A percentile compares a stretch with the other conserved stretches of the same genome.
Conservation (phyloP, 352 stramenopile species). For the Albugo candida region DNA sequence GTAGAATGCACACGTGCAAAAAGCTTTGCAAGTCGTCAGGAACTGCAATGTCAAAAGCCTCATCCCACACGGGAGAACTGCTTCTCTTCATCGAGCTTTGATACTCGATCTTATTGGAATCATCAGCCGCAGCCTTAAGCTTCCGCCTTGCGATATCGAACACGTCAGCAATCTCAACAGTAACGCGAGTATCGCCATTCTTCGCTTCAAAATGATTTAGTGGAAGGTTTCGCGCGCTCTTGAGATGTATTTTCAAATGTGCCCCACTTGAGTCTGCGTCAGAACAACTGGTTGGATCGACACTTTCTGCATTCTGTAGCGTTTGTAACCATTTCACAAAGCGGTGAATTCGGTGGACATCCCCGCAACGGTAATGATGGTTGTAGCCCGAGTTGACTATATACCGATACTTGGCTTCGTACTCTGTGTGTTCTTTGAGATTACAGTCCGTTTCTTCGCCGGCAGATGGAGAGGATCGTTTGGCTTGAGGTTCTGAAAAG, state of each 20-base stretch:
- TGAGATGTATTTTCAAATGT: slow-evolving; percentile 25
- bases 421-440: no score
- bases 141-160: neutral
- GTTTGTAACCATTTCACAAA: slow-evolving; percentile 40
- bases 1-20: slow-evolving; percentile 39
- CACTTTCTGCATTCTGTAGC: slow-evolving; percentile 18
- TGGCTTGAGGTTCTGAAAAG: no score
- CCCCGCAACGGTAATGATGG: no score
- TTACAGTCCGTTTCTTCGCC: no score
- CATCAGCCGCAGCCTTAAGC: no score
- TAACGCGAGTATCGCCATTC: slow-evolving; percentile 50
- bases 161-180: slow-evolving; percentile 22
- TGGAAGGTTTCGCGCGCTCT: slow-evolving; percentile 28
- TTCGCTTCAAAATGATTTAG: slow-evolving; percentile 43
- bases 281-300: slow-evolving; percentile 32
- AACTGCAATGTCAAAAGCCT: slow-evolving; percentile 44
- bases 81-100: slow-evolving; percentile 55
- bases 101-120: no score
- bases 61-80: slow-evolving; percentile 60
- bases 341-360: slow-evolving; percentile 9
- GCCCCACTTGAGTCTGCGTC: slow-evolving; percentile 33
- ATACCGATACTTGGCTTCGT: no score
- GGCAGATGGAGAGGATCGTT: no score
- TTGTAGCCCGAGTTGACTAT: no score
- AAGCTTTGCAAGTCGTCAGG: slow-evolving; percentile 45